Conservation (phyloP, 345 rosid genomes). For the Microcos paniculata region DNA sequence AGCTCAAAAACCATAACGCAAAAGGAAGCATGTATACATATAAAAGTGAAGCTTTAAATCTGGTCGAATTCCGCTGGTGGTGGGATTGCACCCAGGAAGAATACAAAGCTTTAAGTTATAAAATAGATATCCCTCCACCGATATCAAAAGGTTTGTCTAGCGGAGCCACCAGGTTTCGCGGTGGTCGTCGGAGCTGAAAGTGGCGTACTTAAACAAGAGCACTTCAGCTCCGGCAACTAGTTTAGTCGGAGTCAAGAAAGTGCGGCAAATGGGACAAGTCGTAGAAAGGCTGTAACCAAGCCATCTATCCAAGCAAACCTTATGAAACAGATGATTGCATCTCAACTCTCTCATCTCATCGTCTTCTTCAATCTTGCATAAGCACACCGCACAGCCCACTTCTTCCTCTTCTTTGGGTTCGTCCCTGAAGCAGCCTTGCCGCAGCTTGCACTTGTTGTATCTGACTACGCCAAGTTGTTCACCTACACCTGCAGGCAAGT, state of each 20-base stretch:
- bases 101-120: too few species aligned
- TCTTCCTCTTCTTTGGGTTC: not conserved
- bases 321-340: constrained; percentile 44
- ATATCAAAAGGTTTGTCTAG: too few species aligned
- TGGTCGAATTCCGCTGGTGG: too few species aligned
- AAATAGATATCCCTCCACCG: too few species aligned
- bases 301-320: constrained; percentile 39
- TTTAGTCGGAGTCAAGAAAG: constrained; percentile 4
- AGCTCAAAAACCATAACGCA: too few species aligned
- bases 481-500: not conserved
- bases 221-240: constrained; percentile 7
- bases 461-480: not conserved
- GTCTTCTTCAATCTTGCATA: constrained; percentile 23
- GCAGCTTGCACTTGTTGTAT: not conserved
- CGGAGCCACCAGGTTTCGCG: constrained; percentile 43
- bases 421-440: not conserved
- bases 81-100: too few species aligned
- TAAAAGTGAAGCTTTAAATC: too few species aligned
- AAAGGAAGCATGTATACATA: too few species aligned
- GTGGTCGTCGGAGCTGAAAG: not conserved
- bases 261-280: constrained; percentile 46
- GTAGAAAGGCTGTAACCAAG: not conserved
- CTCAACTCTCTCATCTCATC: constrained; percentile 30
- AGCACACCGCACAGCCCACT: constrained; percentile 30
- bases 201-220: constrained; percentile 8